Conservation (phyloP, 2,329 filamentous ascomycete species). For the Pleoardoris graminearum region DNA sequence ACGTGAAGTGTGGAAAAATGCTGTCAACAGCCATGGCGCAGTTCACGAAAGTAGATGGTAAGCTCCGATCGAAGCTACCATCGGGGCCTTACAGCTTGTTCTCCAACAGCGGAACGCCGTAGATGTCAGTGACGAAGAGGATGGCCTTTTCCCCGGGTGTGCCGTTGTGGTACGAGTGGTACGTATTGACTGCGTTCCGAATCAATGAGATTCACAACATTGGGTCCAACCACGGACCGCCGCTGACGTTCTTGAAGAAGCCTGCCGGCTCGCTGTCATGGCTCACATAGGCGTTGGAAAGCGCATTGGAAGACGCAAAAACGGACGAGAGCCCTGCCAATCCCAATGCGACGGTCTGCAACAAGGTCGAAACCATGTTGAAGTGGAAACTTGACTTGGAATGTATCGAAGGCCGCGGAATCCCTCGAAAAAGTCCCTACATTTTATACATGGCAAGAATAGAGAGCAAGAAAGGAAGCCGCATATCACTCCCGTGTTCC, state of each 20-base stretch:
- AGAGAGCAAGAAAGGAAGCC: not conserved
- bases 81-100: conserved; percentile 37
- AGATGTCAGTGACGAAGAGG: conserved; percentile 41
- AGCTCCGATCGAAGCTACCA: too few species aligned
- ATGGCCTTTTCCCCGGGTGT: conserved; percentile 24
- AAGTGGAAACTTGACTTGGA: too few species aligned
- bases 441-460: not conserved
- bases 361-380: not conserved
- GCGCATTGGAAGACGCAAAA: not conserved
- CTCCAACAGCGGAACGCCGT: conserved; percentile 35
- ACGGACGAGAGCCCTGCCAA: not conserved
- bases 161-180: conserved; percentile 16
- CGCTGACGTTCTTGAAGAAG: conserved; percentile 27
- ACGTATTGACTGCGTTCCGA: conserved; percentile 17
- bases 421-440: too few species aligned
- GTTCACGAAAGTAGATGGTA: not conserved
- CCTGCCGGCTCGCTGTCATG: not conserved
- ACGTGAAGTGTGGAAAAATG: not conserved
- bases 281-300: conserved; percentile 1
- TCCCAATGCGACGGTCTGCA: not conserved
- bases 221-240: conserved; percentile 21
- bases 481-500: conserved; percentile 1
- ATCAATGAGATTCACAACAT: not conserved
- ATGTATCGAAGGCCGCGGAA: not conserved
- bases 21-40: not conserved